Evolutionary conservation across 768 basidiomycete genomes (phyloP), one percentile per base, ranked within the genome.

Genomic region (Phaeotremella fagi): DNA sequence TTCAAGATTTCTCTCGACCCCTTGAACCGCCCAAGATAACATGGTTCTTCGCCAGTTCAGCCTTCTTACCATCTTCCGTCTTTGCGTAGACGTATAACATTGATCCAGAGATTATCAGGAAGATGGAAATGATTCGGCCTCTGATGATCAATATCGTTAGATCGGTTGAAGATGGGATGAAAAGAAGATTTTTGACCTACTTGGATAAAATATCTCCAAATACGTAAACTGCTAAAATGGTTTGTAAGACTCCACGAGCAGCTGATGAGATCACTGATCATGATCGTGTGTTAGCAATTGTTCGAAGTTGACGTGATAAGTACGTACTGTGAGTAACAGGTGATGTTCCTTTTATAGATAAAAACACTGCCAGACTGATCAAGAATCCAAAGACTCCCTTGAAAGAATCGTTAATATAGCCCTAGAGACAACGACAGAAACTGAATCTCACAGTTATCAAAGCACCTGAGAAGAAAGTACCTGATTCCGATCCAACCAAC

Each of bases 261-360:
- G 94, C 92, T 11, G 90, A 90, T 3, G 67, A 69, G 43, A 65
- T 69, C 66, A 68, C 66, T 68, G 49, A 44, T 6, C 14, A 7
- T 24, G 18, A 31, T 3, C 24, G 28, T 28, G 42, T n/a, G 15
- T 33, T 6, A 52, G 28, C 45, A 33, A n/a, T n/a, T 27, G n/a
- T 31, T 16, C 14, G 22, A 11, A 38, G 37, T 11, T 29, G 6
- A 20, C 2, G n/a, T 9, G 42, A 35, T 37, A 15, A 23, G 16
- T 9, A 15, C 66, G 45, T 23, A 68, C 66, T 98, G 74, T 98
- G 92, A 2, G 92, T 92, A 71, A 97, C 90, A 14, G 92, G 92
- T 1, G 90, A 94, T 6, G 92, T 98, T 57, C 97, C 87, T 74
- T 98, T 92, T 79, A 98, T 95, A 23, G 88, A 91, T 26, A 98